phyloP scores from a whole-genome alignment of 129 eudicot genomes.

The Oenanthe sinensis region DNA sequence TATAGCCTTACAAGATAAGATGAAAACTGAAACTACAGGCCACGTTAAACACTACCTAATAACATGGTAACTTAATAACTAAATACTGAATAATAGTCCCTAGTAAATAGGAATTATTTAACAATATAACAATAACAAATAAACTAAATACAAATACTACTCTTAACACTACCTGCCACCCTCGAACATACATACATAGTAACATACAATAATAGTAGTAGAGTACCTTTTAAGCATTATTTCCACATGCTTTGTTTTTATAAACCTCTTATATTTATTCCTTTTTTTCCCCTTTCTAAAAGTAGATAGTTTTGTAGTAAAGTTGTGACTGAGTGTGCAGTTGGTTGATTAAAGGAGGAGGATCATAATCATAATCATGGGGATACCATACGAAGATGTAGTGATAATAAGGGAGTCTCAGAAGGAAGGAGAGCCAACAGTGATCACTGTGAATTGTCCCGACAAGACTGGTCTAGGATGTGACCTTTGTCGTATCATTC shows the following conservation, averaged over 20 bases:
- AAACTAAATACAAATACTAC: no score
- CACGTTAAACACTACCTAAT: no score
- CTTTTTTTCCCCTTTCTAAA: no score
- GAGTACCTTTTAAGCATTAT: background rate
- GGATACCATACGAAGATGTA: slow-evolving; percentile 65
- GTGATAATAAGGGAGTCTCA: slow-evolving; percentile 55
- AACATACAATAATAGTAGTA: no score
- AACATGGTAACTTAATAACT: no score
- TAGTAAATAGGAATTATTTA: background rate
- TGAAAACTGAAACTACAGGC: no score
- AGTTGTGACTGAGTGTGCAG: background rate
- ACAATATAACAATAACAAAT: background rate
- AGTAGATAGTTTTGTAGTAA: background rate
- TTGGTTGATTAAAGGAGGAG: background rate
- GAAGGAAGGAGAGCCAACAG: slow-evolving; percentile 61
- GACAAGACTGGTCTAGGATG: slow-evolving; percentile 91
- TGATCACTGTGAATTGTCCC: slow-evolving; percentile 81
- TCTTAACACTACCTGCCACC: background rate
- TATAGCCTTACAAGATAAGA: no score
- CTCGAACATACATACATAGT: background rate
- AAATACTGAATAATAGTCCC: background rate
- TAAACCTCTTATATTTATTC: background rate
- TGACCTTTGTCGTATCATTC: slow-evolving; percentile 89
- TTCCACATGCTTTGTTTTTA: background rate
- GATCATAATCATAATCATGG: slow-evolving; percentile 26